These are phyloP conservation scores for Neofusicoccum cordaticola DNA, from an alignment of 2,329 filamentous ascomycete genomes.

Conservation along the genomic window DNA sequence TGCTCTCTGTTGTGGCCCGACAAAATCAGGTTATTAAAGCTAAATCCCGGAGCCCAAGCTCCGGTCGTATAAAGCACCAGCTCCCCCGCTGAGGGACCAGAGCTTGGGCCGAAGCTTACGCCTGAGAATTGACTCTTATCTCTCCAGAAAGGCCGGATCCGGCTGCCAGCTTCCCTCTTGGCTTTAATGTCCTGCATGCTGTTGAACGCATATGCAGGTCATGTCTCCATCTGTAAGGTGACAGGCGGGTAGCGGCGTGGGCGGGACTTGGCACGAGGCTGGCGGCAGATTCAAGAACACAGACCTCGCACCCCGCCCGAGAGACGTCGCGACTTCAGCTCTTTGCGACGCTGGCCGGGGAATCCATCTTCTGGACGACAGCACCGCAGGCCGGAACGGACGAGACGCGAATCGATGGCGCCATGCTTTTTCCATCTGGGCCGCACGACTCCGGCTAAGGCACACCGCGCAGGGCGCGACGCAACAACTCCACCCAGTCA, in stretches of 20 bases:
- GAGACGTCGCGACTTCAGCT: neutral
- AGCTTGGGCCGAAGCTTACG: neutral
- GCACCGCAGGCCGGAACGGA: neutral
- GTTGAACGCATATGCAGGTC: neutral
- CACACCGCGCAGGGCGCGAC: neutral
- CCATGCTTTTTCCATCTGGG: neutral
- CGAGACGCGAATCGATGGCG: neutral
- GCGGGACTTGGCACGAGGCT: neutral
- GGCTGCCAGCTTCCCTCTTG: neutral
- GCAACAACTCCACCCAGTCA: neutral
- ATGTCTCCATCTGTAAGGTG: conserved; percentile 7
- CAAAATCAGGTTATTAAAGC: neutral
- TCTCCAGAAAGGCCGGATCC: neutral
- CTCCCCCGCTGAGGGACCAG: neutral
- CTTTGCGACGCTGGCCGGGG: neutral
- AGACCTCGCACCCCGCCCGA: neutral
- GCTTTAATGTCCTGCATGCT: neutral
- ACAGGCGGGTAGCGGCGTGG: conserved; percentile 1
- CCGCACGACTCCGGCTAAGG: neutral
- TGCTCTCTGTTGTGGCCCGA: neutral
- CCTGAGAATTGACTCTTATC: neutral
- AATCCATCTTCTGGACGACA: neutral
- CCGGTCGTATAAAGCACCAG: neutral
- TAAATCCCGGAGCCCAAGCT: neutral
- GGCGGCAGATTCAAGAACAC: conserved; percentile 1